phyloP scores from a whole-genome alignment of 106 monocot species.

The Phalaenopsis equestris region DNA sequence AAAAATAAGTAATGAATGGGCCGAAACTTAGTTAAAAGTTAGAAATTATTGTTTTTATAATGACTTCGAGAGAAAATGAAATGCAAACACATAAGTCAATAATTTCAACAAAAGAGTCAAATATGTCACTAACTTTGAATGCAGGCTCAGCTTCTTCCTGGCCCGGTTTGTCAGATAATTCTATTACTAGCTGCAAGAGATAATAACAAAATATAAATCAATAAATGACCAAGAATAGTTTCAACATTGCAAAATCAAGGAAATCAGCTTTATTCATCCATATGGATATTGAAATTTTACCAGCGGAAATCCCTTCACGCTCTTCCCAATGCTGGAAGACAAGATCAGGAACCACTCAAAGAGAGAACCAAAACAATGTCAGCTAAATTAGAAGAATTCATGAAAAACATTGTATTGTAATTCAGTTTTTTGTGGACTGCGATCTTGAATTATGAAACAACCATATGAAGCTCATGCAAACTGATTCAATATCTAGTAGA shows the following conservation, averaged over 20 bases:
- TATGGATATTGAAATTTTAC: conserved; percentile 2
- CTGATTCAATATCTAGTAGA: neutral
- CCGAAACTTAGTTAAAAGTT: neutral
- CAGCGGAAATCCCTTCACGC: conserved; percentile 11
- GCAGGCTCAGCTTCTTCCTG: conserved; percentile 12
- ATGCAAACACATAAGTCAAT: neutral
- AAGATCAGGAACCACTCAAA: conserved; percentile 3
- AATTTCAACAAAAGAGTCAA: neutral
- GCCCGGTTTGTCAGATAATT: conserved; percentile 9
- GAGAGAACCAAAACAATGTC: conserved; percentile 6
- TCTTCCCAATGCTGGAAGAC: conserved; percentile 10
- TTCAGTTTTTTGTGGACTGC: neutral
- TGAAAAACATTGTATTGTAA: neutral
- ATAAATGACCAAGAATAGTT: neutral
- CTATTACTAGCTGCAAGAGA: conserved; percentile 3
- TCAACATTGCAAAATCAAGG: neutral
- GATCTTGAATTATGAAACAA: neutral
- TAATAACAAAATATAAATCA: neutral
- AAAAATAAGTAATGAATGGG: neutral
- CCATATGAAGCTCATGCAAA: neutral
- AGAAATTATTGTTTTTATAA: neutral
- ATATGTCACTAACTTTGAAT: conserved; percentile 10
- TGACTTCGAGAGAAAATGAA: neutral
- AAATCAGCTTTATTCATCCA: neutral
- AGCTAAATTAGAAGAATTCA: neutral